Evolutionary conservation across 2,329 filamentous ascomycete genomes (phyloP).

Genomic region (Colletotrichum tamarilloi): DNA sequence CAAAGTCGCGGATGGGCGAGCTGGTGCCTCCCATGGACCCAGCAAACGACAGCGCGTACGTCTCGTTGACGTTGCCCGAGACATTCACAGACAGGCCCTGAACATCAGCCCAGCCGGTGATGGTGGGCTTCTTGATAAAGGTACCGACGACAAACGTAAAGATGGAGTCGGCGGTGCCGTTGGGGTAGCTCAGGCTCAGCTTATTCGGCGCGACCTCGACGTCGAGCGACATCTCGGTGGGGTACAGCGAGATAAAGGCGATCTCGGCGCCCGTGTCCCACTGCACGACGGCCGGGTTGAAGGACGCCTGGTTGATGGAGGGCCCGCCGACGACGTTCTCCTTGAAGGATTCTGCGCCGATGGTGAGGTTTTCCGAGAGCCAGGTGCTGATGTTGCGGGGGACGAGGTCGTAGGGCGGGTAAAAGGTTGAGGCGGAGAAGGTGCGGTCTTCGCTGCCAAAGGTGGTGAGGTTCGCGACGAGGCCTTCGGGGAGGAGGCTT

Average conservation of each 20-base stretch:
- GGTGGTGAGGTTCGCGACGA: constrained; percentile 52
- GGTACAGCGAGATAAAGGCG: constrained; percentile 49
- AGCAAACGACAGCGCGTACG: constrained; percentile 54
- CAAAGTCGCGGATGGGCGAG: constrained; percentile 50
- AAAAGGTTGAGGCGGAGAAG: constrained; percentile 64
- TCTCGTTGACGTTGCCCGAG: constrained; percentile 54
- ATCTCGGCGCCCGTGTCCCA: constrained; percentile 59
- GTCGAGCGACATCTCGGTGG: constrained; percentile 52
- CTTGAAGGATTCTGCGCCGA: constrained; percentile 69
- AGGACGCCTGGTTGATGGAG: constrained; percentile 60
- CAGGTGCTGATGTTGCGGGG: constrained; percentile 70
- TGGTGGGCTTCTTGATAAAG: constrained; percentile 54
- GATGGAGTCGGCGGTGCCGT: constrained; percentile 58
- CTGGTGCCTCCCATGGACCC: constrained; percentile 50
- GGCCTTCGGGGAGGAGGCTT: constrained; percentile 54
- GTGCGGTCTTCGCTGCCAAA: constrained; percentile 64
- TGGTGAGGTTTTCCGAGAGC: constrained; percentile 66
- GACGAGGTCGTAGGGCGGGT: constrained; percentile 67
- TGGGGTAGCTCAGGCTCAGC: constrained; percentile 65
- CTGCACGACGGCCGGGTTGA: constrained; percentile 70
- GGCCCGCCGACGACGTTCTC: constrained; percentile 67
- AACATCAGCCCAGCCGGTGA: constrained; percentile 59
- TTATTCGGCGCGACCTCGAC: constrained; percentile 52
- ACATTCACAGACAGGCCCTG: constrained; percentile 58
- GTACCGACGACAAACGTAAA: constrained; percentile 64